A percentile compares a stretch with the other conserved stretches of the same genome.
Evolutionary conservation across 495 filamentous ascomycete genomes (phyloP).

Genomic region (Chaetomium tenue): DNA sequence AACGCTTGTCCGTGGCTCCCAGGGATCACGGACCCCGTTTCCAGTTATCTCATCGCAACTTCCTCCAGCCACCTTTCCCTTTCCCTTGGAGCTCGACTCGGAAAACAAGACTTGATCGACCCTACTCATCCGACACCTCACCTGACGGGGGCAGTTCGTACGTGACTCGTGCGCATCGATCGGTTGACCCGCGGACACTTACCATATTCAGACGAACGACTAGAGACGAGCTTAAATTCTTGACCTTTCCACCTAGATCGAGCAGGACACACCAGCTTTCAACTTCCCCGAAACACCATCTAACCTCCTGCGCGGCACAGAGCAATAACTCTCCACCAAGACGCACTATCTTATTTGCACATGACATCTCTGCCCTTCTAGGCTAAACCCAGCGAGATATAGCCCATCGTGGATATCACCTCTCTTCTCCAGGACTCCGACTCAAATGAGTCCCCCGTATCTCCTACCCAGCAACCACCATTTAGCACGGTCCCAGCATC

Average conservation of each 20-base stretch:
- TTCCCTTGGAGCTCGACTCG: background rate
- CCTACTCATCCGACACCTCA: background rate
- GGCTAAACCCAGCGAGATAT: conserved; percentile 42
- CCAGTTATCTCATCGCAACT: background rate
- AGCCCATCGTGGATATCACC: conserved; percentile 86
- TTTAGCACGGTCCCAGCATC: conserved; percentile 50
- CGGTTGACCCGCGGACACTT: background rate
- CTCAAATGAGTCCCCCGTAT: conserved; percentile 71
- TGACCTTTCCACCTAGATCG: background rate
- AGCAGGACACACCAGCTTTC: background rate
- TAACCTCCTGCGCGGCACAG: conserved; percentile 13
- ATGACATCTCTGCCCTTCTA: conserved; percentile 30
- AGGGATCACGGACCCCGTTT: background rate
- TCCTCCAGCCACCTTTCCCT: background rate
- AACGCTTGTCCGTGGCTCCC: conserved; percentile 4
- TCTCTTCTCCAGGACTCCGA: conserved; percentile 73
- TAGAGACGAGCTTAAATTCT: background rate
- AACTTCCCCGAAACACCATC: background rate
- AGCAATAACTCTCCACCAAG: conserved; percentile 7
- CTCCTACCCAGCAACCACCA: conserved; percentile 53
- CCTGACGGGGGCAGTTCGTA: background rate
- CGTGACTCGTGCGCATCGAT: background rate
- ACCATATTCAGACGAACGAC: background rate
- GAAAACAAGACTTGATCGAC: background rate
- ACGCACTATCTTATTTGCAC: conserved; percentile 23